phyloP scores from a whole-genome alignment of 306 rosid genomes.

The Delonix regia region DNA sequence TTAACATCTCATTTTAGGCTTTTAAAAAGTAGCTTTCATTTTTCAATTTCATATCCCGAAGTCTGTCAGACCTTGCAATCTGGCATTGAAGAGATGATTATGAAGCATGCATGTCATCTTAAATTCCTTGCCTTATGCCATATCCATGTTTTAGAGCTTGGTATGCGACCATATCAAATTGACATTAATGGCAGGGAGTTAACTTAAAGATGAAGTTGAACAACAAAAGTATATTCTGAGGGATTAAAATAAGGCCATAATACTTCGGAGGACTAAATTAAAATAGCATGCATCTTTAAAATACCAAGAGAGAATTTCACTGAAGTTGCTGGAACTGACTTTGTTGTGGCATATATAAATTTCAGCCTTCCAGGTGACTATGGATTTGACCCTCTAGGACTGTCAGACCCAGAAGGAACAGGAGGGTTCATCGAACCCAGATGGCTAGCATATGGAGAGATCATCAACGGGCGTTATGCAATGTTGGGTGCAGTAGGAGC shows the following conservation, averaged over 20 bases:
- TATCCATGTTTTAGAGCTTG: too few species aligned
- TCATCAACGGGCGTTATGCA: slow-evolving; percentile 86
- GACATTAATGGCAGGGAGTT: too few species aligned
- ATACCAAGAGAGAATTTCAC: not conserved
- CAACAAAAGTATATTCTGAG: not conserved
- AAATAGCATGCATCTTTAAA: not conserved
- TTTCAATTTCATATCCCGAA: too few species aligned
- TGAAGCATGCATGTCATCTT: too few species aligned
- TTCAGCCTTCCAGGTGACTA: slow-evolving; percentile 93
- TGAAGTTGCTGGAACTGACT: slow-evolving; percentile 29
- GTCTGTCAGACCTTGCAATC: too few species aligned
- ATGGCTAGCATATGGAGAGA: slow-evolving; percentile 94
- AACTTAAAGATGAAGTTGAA: not conserved
- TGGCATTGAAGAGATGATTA: not conserved
- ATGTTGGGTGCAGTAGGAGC: slow-evolving; percentile 89
- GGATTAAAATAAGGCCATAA: too few species aligned
- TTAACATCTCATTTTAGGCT: too few species aligned
- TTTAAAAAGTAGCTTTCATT: too few species aligned
- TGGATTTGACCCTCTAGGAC: slow-evolving; percentile 93
- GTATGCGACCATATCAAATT: too few species aligned
- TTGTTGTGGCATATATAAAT: not conserved
- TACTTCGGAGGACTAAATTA: not conserved
- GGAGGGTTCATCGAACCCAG: slow-evolving; percentile 96
- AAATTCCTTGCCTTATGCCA: too few species aligned
- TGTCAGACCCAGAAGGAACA: slow-evolving; percentile 97